These are phyloP conservation scores for Suillus lakei DNA, from an alignment of 768 basidiomycete species.

Conservation along the genomic window DNA sequence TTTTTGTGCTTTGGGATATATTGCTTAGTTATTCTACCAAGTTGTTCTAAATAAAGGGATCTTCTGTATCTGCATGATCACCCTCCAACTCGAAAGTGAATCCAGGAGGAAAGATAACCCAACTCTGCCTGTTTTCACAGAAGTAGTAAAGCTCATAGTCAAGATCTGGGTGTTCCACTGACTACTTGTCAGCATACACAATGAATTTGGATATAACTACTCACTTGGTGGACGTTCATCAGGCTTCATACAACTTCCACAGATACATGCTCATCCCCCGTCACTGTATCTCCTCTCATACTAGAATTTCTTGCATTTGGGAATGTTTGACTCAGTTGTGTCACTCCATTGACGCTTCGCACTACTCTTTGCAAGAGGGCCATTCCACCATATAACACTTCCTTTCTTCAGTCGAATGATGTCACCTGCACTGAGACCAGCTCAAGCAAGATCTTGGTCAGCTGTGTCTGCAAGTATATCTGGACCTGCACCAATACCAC, in stretches of 20 bases:
- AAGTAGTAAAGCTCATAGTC: conserved; percentile 15
- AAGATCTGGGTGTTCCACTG: background rate
- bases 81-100: conserved; percentile 10
- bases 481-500: background rate
- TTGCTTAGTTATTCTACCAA: conserved; percentile 16
- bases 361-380: conserved; percentile 5
- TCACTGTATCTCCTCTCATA: too few species aligned
- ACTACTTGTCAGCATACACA: too few species aligned
- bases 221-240: too few species aligned
- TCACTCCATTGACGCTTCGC: too few species aligned
- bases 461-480: conserved; percentile 4
- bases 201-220: too few species aligned
- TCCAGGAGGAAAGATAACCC: conserved; percentile 9
- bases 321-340: too few species aligned
- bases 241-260: too few species aligned
- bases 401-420: conserved; percentile 13
- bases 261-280: too few species aligned
- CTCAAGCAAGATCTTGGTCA: background rate
- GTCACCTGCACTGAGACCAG: background rate
- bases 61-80: background rate
- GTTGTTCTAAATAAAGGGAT: background rate
- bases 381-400: conserved; percentile 11
- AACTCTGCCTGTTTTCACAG: background rate
- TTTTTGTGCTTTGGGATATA: conserved; percentile 29
- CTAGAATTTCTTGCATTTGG: too few species aligned